Percentiles rank a stretch among this genome's conserved stretches.
phyloP scores from a whole-genome alignment of 768 basidiomycete species.

The Tricholoma furcatifolium region DNA sequence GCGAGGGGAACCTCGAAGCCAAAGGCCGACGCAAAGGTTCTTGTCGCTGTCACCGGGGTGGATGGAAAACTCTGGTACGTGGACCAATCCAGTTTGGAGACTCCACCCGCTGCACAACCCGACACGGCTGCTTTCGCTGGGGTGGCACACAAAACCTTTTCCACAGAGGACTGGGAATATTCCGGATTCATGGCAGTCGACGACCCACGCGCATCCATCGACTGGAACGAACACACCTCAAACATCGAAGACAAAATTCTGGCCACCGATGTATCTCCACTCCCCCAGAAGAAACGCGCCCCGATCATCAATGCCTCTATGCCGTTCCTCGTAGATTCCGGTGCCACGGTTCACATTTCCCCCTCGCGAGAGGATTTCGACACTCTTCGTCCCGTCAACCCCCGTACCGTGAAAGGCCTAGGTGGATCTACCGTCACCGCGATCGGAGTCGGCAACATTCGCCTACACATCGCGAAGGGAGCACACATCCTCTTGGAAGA shows the following conservation, averaged over 20 bases:
- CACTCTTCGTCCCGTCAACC: constrained; percentile 23
- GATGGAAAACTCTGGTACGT: not conserved
- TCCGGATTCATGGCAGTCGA: not conserved
- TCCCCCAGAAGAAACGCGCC: not conserved
- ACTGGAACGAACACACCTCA: not conserved
- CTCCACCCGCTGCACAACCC: not conserved
- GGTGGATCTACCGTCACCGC: too few relatives aligned
- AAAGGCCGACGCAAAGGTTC: not conserved
- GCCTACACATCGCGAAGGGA: too few relatives aligned
- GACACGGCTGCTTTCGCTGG: not conserved
- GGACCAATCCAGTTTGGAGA: not conserved
- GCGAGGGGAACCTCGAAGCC: too few relatives aligned
- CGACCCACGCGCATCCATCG: not conserved
- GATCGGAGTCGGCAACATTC: constrained; percentile 22
- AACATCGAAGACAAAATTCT: not conserved
- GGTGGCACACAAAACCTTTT: not conserved
- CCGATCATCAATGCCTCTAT: not conserved
- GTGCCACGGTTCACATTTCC: too few relatives aligned
- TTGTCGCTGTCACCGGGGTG: not conserved
- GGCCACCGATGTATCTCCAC: not conserved
- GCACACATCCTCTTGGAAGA: too few relatives aligned
- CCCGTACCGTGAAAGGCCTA: constrained; percentile 24
- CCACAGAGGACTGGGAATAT: not conserved
- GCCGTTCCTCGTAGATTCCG: too few relatives aligned
- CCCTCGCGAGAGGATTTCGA: too few relatives aligned